These are phyloP conservation scores for Fusarium guadeloupense DNA, from an alignment of 2,329 filamentous ascomycete genomes.

Conservation along the genomic window DNA sequence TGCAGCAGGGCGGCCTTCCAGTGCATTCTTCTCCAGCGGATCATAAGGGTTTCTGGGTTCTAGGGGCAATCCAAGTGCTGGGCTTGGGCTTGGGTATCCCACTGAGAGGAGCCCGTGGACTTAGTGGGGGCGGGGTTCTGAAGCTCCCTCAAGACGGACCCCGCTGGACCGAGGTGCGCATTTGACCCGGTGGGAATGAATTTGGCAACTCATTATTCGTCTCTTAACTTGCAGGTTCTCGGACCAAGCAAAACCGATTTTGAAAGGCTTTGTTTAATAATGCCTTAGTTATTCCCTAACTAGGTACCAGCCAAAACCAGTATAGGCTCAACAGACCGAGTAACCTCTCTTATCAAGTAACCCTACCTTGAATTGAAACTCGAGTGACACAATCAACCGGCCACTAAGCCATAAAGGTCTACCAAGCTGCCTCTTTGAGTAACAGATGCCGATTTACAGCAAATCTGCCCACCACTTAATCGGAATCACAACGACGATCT, in stretches of 20 bases:
- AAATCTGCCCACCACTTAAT: constrained; percentile 8
- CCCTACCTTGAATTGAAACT: neutral
- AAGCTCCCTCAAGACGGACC: constrained; percentile 3
- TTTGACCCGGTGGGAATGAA: constrained; percentile 14
- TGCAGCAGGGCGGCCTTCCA: constrained; percentile 1
- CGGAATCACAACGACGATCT: constrained; percentile 6
- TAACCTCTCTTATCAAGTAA: no score
- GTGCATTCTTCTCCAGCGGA: constrained; percentile 5
- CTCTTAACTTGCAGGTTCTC: no score
- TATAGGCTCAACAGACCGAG: neutral
- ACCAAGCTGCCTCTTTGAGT: constrained; percentile 31
- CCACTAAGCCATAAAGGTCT: constrained; percentile 2
- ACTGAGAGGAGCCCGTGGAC: neutral
- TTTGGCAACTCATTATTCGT: no score
- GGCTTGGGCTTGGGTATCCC: no score
- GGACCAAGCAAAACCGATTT: no score
- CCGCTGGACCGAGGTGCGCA: constrained; percentile 5
- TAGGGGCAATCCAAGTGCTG: neutral
- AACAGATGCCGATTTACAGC: constrained; percentile 2
- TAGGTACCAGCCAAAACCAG: no score
- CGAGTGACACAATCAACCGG: neutral
- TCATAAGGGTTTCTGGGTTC: constrained; percentile 18
- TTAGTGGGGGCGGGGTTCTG: constrained; percentile 33
- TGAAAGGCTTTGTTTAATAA: no score
- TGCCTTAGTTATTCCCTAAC: no score